phyloP scores from a whole-genome alignment of 2,329 filamentous ascomycete species.

The Pestalotiopsis sp. region DNA sequence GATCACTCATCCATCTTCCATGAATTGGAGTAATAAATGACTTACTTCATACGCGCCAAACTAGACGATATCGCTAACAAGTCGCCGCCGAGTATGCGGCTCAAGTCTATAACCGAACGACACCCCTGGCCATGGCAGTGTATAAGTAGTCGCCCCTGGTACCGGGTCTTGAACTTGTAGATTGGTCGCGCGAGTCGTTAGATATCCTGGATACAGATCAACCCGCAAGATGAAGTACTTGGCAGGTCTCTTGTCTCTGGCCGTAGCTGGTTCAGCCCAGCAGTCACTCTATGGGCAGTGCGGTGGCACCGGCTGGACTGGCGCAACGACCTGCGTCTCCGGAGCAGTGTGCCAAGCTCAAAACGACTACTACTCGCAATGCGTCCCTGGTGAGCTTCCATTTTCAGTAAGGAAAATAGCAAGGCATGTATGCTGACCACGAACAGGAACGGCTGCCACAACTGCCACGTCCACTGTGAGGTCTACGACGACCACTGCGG shows the following conservation, averaged over 20 bases:
- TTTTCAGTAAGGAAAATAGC: not conserved
- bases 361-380: constrained; percentile 37
- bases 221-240: constrained; percentile 24
- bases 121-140: not conserved
- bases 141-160: constrained; percentile 3
- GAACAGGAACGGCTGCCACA: constrained; percentile 6
- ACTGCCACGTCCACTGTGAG: constrained; percentile 1
- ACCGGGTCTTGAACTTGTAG: not conserved
- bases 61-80: not conserved
- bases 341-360: constrained; percentile 28
- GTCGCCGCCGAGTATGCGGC: not conserved
- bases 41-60: not conserved
- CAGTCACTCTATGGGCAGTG: constrained; percentile 33
- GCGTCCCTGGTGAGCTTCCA: constrained; percentile 24
- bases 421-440: not conserved
- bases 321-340: constrained; percentile 30
- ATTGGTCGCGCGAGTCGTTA: not conserved
- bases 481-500: constrained; percentile 7
- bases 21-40: not conserved
- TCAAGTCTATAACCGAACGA: not conserved
- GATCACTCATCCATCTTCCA: not conserved
- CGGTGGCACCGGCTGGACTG: constrained; percentile 32
- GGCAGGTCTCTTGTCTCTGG: constrained; percentile 21
- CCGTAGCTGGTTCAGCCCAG: constrained; percentile 21
- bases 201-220: not conserved